phyloP scores from a whole-genome alignment of 2,329 filamentous ascomycete species.

The Aureobasidium namibiae region DNA sequence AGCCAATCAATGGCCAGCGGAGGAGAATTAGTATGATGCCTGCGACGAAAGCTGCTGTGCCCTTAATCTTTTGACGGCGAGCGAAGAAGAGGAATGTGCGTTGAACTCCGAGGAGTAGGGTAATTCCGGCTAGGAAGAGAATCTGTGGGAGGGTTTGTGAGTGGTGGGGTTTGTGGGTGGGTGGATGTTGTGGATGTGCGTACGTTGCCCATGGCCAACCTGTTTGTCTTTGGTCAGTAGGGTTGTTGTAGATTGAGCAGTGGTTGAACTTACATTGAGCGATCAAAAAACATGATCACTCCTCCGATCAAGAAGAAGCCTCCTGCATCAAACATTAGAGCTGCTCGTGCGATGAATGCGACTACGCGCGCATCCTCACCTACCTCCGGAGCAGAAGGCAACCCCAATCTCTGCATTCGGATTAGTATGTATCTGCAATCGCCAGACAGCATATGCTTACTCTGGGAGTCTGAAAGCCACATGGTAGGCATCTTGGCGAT shows the following conservation, averaged over 20 bases:
- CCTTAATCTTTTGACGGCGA: slow-evolving; percentile 83
- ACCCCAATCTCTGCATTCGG: slow-evolving; percentile 73
- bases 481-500: slow-evolving; percentile 62
- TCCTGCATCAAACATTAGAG: slow-evolving; percentile 38
- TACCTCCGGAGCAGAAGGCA: slow-evolving; percentile 95
- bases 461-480: slow-evolving; percentile 95
- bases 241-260: slow-evolving; percentile 16
- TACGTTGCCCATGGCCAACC: slow-evolving; percentile 89
- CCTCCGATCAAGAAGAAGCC: slow-evolving; percentile 92
- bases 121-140: slow-evolving; percentile 93
- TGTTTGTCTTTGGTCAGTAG: slow-evolving; percentile 28
- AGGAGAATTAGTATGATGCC: slow-evolving; percentile 81
- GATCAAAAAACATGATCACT: slow-evolving; percentile 94
- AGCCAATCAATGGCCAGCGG: slow-evolving; percentile 86
- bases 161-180: not conserved
- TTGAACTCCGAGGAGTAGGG: slow-evolving; percentile 84
- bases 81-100: slow-evolving; percentile 95
- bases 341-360: slow-evolving; percentile 16
- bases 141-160: too few species aligned
- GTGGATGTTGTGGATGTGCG: slow-evolving; percentile 1
- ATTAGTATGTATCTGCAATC: not conserved
- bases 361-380: slow-evolving; percentile 34
- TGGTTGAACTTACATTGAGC: slow-evolving; percentile 64
- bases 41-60: slow-evolving; percentile 76
- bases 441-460: slow-evolving; percentile 49